These are phyloP conservation scores for Quercus phellos DNA, from an alignment of 331 rosid genomes.

Conservation along the genomic window DNA sequence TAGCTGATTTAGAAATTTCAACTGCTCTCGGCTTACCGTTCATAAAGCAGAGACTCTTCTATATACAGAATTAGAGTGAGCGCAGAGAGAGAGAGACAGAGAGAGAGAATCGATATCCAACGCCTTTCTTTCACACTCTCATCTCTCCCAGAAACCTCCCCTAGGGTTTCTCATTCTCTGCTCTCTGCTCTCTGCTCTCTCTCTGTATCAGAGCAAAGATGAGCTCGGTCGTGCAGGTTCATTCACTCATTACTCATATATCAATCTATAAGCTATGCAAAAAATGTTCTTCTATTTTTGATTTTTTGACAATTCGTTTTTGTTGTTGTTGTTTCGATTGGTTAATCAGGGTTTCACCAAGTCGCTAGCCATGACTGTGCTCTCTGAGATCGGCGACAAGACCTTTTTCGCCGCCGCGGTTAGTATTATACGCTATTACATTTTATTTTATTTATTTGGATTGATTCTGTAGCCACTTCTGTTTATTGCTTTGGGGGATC, in stretches of 20 bases:
- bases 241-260: neutral
- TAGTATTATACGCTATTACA: slow-evolving; percentile 12
- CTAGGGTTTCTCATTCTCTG: neutral
- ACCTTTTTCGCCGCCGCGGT: slow-evolving; percentile 99
- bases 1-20: neutral
- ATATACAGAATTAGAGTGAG: neutral
- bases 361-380: slow-evolving; percentile 94
- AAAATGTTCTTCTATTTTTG: neutral
- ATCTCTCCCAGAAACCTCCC: neutral
- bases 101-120: neutral
- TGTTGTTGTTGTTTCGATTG: neutral
- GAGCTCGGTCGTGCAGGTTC: slow-evolving; percentile 59
- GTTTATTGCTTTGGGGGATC: neutral
- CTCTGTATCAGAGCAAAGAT: slow-evolving; percentile 11
- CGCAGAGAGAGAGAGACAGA: neutral
- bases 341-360: slow-evolving; percentile 74
- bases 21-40: slow-evolving; percentile 16
- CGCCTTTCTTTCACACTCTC: slow-evolving; percentile 9
- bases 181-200: neutral
- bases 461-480: neutral
- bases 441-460: neutral
- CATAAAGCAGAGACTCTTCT: neutral
- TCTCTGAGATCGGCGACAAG: slow-evolving; percentile 98
- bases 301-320: neutral
- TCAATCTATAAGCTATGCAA: neutral